phyloP scores from a whole-genome alignment of 768 basidiomycete genomes.

The Suillus paluster region DNA sequence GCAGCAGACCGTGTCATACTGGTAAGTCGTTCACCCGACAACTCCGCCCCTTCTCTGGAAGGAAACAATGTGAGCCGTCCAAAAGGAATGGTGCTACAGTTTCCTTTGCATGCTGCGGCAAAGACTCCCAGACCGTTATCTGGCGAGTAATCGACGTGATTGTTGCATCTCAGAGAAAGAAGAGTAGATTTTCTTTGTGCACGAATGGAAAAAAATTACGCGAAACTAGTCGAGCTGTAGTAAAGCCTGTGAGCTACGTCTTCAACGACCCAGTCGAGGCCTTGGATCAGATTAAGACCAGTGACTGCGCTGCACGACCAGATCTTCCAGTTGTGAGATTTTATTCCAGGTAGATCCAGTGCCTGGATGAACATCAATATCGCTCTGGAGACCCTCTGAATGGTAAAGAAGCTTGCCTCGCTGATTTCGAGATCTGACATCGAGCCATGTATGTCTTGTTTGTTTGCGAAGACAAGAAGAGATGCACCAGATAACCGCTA shows the following conservation, averaged over 20 bases:
- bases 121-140: not conserved
- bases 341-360: constrained; percentile 81
- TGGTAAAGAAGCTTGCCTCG: constrained; percentile 56
- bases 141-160: not conserved
- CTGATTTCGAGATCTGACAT: constrained; percentile 83
- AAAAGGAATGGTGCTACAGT: not conserved
- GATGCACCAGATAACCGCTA: constrained; percentile 96
- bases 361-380: constrained; percentile 49
- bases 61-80: not conserved
- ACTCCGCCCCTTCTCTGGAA: not conserved
- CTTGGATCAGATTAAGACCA: constrained; percentile 80
- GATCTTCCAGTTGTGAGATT: constrained; percentile 89
- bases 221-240: constrained; percentile 57
- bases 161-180: not conserved
- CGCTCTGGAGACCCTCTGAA: not conserved
- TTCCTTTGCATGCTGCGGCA: not conserved
- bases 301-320: constrained; percentile 92
- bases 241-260: constrained; percentile 90
- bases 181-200: not conserved
- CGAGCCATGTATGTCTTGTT: constrained; percentile 92
- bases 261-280: constrained; percentile 90
- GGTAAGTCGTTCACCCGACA: not conserved
- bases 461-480: constrained; percentile 95
- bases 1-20: not conserved
- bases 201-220: constrained; percentile 7